Percentiles rank a stretch among this genome's conserved stretches.
Evolutionary conservation across 2,329 filamentous ascomycete species (phyloP).

Genomic region (Colletotrichum sp.): DNA sequence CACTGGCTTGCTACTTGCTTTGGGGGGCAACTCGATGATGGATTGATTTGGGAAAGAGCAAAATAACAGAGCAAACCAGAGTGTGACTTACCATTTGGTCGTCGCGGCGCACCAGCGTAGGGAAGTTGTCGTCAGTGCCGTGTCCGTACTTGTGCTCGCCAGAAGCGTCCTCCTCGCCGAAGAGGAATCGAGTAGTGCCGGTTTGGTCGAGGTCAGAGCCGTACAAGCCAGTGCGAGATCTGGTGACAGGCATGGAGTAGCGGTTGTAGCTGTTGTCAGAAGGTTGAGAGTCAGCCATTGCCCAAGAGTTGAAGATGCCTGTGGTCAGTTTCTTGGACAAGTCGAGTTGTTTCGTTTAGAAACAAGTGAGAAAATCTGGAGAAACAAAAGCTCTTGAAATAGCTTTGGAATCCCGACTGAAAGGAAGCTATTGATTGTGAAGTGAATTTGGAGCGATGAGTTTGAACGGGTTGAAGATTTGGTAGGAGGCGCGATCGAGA

Average conservation of each 20-base stretch:
- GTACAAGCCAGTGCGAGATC: slow-evolving; percentile 69
- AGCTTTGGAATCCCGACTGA: not conserved
- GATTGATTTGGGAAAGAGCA: not conserved
- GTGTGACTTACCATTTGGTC: slow-evolving; percentile 57
- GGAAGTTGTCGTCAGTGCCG: slow-evolving; percentile 84
- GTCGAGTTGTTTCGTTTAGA: not conserved
- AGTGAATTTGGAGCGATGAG: not conserved
- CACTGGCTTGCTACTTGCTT: not conserved
- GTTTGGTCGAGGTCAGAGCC: slow-evolving; percentile 79
- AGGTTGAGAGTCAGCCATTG: slow-evolving; percentile 20
- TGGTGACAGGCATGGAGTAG: slow-evolving; percentile 91
- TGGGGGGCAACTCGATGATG: not conserved
- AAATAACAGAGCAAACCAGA: not conserved
- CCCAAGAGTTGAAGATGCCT: not conserved
- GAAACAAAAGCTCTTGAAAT: not conserved
- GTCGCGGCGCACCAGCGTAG: slow-evolving; percentile 76
- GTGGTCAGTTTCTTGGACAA: slow-evolving; percentile 4
- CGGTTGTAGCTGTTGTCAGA: slow-evolving; percentile 72
- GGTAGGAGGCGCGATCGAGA: not conserved
- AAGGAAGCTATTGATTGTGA: not conserved
- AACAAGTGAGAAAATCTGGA: not conserved
- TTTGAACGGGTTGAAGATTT: not conserved
- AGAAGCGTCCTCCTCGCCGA: slow-evolving; percentile 76
- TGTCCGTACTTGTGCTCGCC: slow-evolving; percentile 74
- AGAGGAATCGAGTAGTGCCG: slow-evolving; percentile 85